Evolutionary conservation across 768 basidiomycete species (phyloP), one percentile per base, ranked within the genome.

Genomic region (Suillus hirtellus): DNA sequence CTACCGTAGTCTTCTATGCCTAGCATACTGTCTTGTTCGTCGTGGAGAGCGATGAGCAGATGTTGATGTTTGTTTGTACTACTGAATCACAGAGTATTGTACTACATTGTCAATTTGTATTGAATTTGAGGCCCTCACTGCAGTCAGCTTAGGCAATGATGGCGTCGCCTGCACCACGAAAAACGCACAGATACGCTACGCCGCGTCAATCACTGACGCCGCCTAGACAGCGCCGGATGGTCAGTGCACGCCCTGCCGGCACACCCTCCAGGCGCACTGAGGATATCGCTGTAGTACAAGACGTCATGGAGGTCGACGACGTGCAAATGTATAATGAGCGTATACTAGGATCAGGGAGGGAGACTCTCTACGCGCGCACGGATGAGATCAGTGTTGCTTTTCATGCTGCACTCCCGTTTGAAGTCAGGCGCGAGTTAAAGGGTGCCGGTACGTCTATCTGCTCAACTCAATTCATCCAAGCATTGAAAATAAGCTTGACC

Each of bases 1-100:
- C 90, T 93, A 66, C 89, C 89, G 69, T 93, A 92, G 79, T 81
- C 85, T 69, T 89, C 90, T 63, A 93, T 80, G 38, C 89, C 89
- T 65, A 92, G 84, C 89, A 92, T 92, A 67, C 65, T 70, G 62
- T 66, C 17, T 34, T 68, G 50, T 12, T 56, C 10, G 42, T 44
- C 15, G 40, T 59, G 37, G 53, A 47, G 43, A 24, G 46, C 42
- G 60, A 50, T 42, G 53, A 56, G 14, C 21, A 60, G 31, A 35
- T 58, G 11, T 58, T 58, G 56, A 42, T 42, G 40, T 19, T 38
- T 58, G 27, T 58, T 58, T 58, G 56, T 58, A 8, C 42, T 27
- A 35, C 14, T n/a, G 34, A 35, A 54, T 54, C 12, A 12, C 35
- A 35, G 19, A n/a, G 53, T 54, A 35, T 35, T 54, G n/a, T 37